Evolutionary conservation across 2,329 filamentous ascomycete species (phyloP).

Genomic region (Monilinia aucupariae): DNA sequence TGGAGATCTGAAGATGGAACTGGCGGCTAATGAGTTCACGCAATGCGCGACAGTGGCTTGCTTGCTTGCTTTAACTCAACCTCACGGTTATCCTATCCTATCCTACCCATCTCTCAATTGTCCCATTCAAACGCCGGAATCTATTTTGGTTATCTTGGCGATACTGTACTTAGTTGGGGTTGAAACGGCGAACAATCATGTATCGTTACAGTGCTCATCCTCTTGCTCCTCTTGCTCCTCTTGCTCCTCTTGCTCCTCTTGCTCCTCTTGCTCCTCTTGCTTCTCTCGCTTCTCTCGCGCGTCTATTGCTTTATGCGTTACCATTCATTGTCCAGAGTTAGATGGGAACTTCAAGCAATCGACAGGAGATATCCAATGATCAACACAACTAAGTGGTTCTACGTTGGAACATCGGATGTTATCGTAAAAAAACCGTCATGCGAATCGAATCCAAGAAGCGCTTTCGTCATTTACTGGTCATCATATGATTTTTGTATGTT

Average conservation of each 20-base stretch:
- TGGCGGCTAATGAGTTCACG: slow-evolving; percentile 12
- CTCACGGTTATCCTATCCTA: no score
- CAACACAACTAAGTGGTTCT: slow-evolving; percentile 1
- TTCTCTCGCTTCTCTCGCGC: not conserved
- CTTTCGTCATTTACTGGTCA: slow-evolving; percentile 1
- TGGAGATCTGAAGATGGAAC: slow-evolving; percentile 6
- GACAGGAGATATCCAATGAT: not conserved
- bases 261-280: no score
- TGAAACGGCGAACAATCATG: not conserved
- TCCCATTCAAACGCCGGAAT: slow-evolving; percentile 11
- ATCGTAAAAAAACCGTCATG: not conserved
- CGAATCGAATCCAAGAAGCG: not conserved
- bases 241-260: no score
- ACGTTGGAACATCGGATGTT: not conserved
- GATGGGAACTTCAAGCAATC: not conserved
- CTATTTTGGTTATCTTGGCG: slow-evolving; percentile 11
- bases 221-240: no score
- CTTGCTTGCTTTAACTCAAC: no score
- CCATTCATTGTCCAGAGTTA: not conserved
- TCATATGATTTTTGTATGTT: not conserved
- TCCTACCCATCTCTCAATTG: slow-evolving; percentile 1
- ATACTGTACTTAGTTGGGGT: not conserved
- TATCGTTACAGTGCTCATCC: no score
- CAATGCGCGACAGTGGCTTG: slow-evolving; percentile 12
- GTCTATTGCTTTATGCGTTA: slow-evolving; percentile 8